Evolutionary conservation across 768 basidiomycete genomes (phyloP).

Genomic region (Tulasnella sp.): DNA sequence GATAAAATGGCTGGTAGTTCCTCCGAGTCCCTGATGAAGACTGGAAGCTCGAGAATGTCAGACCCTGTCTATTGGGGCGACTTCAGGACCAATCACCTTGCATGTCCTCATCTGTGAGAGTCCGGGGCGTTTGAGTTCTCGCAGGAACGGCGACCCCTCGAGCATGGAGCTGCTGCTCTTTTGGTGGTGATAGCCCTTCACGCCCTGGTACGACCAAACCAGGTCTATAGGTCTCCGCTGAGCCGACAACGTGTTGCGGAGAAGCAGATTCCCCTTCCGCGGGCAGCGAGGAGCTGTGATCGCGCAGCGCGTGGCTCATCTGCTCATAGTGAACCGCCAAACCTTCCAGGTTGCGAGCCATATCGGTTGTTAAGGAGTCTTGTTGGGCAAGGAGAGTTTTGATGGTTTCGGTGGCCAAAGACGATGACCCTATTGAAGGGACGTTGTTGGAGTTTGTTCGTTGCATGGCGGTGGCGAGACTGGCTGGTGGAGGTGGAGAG

Average conservation of each 20-base stretch:
- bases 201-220: constrained; percentile 49
- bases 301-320: constrained; percentile 58
- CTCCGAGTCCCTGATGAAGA: constrained; percentile 76
- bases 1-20: constrained; percentile 70
- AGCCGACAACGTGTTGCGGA: not conserved
- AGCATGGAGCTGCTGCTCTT: not conserved
- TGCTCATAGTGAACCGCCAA: constrained; percentile 72
- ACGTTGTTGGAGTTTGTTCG: constrained; percentile 14
- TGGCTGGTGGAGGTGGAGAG: constrained; percentile 15
- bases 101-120: constrained; percentile 25
- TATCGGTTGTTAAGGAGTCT: constrained; percentile 54
- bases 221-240: constrained; percentile 21
- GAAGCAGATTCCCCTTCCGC: not conserved
- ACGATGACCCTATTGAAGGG: constrained; percentile 7
- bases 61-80: not conserved
- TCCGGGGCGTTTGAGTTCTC: not conserved
- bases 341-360: constrained; percentile 71
- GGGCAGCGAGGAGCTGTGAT: constrained; percentile 4
- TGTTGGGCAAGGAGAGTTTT: constrained; percentile 53
- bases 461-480: constrained; percentile 1
- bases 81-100: constrained; percentile 17
- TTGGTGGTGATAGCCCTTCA: constrained; percentile 46
- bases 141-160: constrained; percentile 13
- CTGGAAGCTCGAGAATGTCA: constrained; percentile 40
- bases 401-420: constrained; percentile 39